Evolutionary conservation across 2,329 filamentous ascomycete species (phyloP).

Genomic region (Apiospora pterosperma): DNA sequence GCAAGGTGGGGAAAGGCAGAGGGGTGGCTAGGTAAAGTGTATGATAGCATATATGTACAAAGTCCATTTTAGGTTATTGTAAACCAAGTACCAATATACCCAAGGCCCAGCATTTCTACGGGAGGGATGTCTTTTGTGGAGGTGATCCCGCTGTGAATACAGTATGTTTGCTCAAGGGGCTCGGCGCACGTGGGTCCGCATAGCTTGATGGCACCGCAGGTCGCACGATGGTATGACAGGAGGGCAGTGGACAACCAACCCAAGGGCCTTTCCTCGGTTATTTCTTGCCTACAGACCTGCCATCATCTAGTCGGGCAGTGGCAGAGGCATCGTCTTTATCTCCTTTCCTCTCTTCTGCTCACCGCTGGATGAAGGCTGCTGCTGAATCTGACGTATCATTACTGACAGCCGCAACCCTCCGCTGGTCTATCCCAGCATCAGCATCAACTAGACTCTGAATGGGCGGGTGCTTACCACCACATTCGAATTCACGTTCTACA

Average conservation of each 20-base stretch:
- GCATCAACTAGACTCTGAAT: background rate
- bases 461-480: background rate
- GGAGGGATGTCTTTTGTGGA: background rate
- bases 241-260: background rate
- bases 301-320: background rate
- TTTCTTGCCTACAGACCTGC: background rate
- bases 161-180: background rate
- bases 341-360: background rate
- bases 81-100: background rate
- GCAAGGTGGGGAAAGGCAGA: constrained; percentile 65
- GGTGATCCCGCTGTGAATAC: background rate
- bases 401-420: background rate
- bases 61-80: background rate
- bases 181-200: background rate
- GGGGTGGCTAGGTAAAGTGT: constrained; percentile 79
- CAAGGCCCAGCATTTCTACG: background rate
- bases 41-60: constrained; percentile 65
- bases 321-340: background rate
- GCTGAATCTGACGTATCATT: background rate
- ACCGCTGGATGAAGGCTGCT: background rate
- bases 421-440: background rate
- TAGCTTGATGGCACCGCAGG: background rate
- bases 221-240: background rate
- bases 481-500: background rate
- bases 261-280: background rate